Evolutionary conservation across 2,329 filamentous ascomycete species (phyloP).

Genomic region (Plenodomus lindquistii): DNA sequence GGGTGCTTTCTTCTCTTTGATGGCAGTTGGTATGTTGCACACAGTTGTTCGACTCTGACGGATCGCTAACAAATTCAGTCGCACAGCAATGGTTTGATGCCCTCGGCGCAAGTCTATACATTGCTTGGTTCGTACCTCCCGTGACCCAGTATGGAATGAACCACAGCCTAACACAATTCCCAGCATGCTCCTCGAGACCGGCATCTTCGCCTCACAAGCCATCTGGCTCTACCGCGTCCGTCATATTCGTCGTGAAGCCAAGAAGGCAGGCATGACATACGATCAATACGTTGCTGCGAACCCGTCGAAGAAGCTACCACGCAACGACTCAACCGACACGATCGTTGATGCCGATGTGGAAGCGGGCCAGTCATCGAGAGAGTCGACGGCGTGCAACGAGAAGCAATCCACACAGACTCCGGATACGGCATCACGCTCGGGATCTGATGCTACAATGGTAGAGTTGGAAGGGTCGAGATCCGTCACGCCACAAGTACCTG

Average conservation of each 20-base stretch:
- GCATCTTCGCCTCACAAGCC: slow-evolving; percentile 63
- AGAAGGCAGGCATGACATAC: slow-evolving; percentile 56
- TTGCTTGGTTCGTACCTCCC: slow-evolving; percentile 56
- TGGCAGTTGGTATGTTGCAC: slow-evolving; percentile 58
- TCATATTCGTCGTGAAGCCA: slow-evolving; percentile 56
- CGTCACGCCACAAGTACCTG: background rate
- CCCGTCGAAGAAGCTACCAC: slow-evolving; percentile 25
- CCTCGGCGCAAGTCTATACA: slow-evolving; percentile 63
- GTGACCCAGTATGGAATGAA: background rate
- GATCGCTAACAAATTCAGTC: slow-evolving; percentile 42
- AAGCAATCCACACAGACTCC: background rate
- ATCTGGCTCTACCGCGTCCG: slow-evolving; percentile 63
- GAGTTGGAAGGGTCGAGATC: background rate
- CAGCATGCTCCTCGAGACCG: slow-evolving; percentile 61
- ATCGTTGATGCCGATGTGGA: slow-evolving; percentile 33
- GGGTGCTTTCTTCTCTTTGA: slow-evolving; percentile 66
- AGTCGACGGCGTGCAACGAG: background rate
- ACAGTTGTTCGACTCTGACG: background rate
- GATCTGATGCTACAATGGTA: background rate
- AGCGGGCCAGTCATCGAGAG: slow-evolving; percentile 1
- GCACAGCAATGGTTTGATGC: slow-evolving; percentile 65
- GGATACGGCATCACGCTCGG: background rate
- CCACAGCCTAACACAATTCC: background rate
- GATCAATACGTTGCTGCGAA: slow-evolving; percentile 53
- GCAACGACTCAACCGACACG: slow-evolving; percentile 27